Conservation (phyloP, 2,329 filamentous ascomycete genomes). For the Sclerotinia borealis region DNA sequence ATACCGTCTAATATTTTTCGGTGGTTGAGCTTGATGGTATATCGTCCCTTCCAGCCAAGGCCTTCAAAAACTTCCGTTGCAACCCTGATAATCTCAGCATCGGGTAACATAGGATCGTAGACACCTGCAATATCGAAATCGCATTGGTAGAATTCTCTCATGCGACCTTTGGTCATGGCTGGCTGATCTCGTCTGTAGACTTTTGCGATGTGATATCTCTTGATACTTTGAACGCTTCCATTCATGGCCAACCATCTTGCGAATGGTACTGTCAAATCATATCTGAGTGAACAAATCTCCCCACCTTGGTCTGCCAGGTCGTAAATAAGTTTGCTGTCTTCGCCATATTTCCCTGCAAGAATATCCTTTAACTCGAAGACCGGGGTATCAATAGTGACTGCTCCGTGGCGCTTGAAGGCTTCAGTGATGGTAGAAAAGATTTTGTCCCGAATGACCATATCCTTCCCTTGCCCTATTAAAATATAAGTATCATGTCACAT, state of each 20-base stretch:
- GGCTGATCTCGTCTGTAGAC: slow-evolving; percentile 79
- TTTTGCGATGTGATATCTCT: slow-evolving; percentile 93
- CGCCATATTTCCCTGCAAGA: slow-evolving; percentile 82
- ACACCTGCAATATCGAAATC: slow-evolving; percentile 90
- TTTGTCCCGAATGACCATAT: slow-evolving; percentile 74
- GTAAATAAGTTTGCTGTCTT: slow-evolving; percentile 89
- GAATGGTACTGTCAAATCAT: slow-evolving; percentile 84
- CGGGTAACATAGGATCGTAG: slow-evolving; percentile 87
- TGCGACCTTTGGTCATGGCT: slow-evolving; percentile 82
- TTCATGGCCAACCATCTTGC: slow-evolving; percentile 94
- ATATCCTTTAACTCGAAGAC: slow-evolving; percentile 87
- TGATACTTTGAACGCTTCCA: slow-evolving; percentile 68
- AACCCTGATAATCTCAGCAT: slow-evolving; percentile 82
- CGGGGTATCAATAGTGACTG: slow-evolving; percentile 70
- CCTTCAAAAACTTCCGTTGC: slow-evolving; percentile 79
- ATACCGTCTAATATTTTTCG: slow-evolving; percentile 89
- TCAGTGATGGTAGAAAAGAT: slow-evolving; percentile 71
- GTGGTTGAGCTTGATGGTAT: slow-evolving; percentile 90
- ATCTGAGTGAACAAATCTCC: slow-evolving; percentile 76
- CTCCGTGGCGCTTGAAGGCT: slow-evolving; percentile 80
- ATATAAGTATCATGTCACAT: slow-evolving; percentile 23
- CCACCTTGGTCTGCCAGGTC: slow-evolving; percentile 83
- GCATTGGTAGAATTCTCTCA: slow-evolving; percentile 96
- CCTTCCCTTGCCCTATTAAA: slow-evolving; percentile 57
- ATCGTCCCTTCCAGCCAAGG: slow-evolving; percentile 60